These are phyloP conservation scores for Pseudozyma sp. DNA, from an alignment of 1,284 basidiomycete genomes.

Conservation along the genomic window DNA sequence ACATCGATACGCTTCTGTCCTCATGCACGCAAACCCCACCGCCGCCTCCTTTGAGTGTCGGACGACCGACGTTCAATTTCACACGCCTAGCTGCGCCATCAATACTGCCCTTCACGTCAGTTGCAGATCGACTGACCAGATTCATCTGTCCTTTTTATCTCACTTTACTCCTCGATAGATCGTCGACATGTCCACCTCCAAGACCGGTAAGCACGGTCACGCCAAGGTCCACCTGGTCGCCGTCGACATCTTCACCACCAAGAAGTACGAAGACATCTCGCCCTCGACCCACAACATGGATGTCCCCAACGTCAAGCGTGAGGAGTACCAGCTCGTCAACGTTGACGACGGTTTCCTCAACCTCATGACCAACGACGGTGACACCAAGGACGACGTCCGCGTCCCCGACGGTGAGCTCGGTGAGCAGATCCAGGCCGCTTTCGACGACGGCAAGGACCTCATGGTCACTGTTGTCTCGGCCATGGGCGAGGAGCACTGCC, in stretches of 20 bases:
- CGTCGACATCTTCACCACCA: conserved; percentile 77
- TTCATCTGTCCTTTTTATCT: neutral
- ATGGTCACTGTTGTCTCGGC: conserved; percentile 88
- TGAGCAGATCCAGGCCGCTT: conserved; percentile 77
- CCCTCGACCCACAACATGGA: conserved; percentile 99
- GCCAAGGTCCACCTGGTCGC: conserved; percentile 98
- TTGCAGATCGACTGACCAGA: conserved; percentile 5
- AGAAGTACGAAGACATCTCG: conserved; percentile 85
- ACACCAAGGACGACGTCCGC: conserved; percentile 93
- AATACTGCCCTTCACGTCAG: too few relatives aligned
- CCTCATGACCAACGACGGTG: conserved; percentile 87
- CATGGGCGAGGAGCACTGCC: conserved; percentile 92
- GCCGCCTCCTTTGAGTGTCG: too few relatives aligned
- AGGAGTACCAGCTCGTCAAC: conserved; percentile 89
- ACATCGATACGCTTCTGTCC: too few relatives aligned
- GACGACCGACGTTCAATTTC: too few relatives aligned
- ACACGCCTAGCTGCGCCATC: neutral
- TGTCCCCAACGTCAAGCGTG: conserved; percentile 91
- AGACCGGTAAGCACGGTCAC: conserved; percentile 97
- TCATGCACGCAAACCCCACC: too few relatives aligned
- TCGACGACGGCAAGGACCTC: conserved; percentile 86
- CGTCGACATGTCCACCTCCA: conserved; percentile 93
- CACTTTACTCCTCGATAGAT: conserved; percentile 40
- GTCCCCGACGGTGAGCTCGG: conserved; percentile 89
- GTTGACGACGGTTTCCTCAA: conserved; percentile 81